phyloP scores from a whole-genome alignment of 164 flowering plant genomes.

The Aristolochia fimbriata region DNA sequence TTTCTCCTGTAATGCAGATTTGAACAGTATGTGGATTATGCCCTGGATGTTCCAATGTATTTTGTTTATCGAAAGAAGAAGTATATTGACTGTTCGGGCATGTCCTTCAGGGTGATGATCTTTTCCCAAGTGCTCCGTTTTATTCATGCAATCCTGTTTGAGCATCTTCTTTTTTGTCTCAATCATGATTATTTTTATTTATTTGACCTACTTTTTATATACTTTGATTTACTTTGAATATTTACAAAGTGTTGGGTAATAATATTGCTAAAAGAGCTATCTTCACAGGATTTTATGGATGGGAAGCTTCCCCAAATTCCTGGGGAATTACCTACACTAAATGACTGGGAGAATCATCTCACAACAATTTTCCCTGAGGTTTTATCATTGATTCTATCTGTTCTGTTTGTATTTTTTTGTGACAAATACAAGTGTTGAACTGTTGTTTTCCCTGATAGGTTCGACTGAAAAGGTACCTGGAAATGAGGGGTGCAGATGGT shows the following conservation, averaged over 20 bases:
- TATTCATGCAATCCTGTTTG: constrained; percentile 7
- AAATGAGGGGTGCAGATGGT: constrained; percentile 99
- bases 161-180: too few species aligned
- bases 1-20: constrained; percentile 45
- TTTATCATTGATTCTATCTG: constrained; percentile 1
- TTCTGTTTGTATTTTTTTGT: neutral
- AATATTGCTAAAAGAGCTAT: too few species aligned
- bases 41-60: constrained; percentile 98
- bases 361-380: constrained; percentile 99
- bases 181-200: too few species aligned
- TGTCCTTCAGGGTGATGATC: constrained; percentile 81
- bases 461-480: constrained; percentile 90
- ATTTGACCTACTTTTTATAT: too few species aligned
- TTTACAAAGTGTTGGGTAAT: too few species aligned
- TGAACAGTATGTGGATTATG: constrained; percentile 96
- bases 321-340: constrained; percentile 79
- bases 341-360: constrained; percentile 96
- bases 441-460: constrained; percentile 41
- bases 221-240: too few species aligned
- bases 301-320: constrained; percentile 88
- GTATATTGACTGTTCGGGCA: constrained; percentile 83
- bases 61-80: constrained; percentile 87
- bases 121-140: constrained; percentile 1
- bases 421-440: neutral
- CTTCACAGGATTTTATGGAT: constrained; percentile 80